These are phyloP conservation scores for Trebouxia sp. DNA, from an alignment of 139 green algal species.

Conservation along the genomic window DNA sequence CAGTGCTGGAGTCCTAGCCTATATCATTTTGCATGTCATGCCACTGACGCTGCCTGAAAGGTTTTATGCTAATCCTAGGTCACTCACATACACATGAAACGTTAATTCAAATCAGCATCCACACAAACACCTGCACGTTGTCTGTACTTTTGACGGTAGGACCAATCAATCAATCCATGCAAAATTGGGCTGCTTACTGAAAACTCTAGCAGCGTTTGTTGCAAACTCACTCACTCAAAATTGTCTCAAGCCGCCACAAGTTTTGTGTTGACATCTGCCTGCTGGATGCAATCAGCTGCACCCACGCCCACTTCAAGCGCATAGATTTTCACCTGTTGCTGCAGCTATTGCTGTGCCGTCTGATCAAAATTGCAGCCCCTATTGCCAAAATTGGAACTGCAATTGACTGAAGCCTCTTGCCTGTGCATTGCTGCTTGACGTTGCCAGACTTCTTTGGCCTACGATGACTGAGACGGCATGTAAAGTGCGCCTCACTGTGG, in stretches of 20 bases:
- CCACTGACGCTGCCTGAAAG: too few relatives aligned
- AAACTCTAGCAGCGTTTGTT: too few relatives aligned
- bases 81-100: too few relatives aligned
- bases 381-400: conserved; percentile 5
- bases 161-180: neutral
- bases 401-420: neutral
- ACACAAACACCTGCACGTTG: neutral
- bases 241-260: neutral
- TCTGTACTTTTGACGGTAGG: too few relatives aligned
- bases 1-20: too few relatives aligned
- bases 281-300: conserved; percentile 1
- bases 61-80: too few relatives aligned
- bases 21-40: too few relatives aligned
- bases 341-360: neutral
- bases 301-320: too few relatives aligned
- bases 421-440: neutral
- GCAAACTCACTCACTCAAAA: too few relatives aligned
- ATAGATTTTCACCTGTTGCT: too few relatives aligned
- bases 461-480: neutral
- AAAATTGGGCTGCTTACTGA: neutral
- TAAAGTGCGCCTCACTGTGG: neutral
- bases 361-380: conserved; percentile 7
- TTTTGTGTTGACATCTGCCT: too few relatives aligned
- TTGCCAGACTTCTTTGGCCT: neutral
- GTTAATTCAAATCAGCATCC: neutral